These are phyloP conservation scores for Zopfia rhizophila DNA, from an alignment of 2,329 filamentous ascomycete genomes.

Conservation along the genomic window DNA sequence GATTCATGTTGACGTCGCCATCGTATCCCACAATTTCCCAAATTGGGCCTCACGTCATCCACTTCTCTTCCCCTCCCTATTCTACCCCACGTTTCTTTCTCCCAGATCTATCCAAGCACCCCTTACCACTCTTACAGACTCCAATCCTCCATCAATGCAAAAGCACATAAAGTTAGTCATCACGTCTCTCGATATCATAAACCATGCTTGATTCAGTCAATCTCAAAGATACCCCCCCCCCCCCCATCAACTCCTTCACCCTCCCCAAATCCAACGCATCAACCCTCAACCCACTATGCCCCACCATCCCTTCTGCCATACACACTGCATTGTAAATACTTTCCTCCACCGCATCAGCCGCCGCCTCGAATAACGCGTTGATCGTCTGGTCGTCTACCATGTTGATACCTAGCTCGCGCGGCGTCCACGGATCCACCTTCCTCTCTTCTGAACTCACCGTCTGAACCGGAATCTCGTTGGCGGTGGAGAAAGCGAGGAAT, in stretches of 20 bases:
- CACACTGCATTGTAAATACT: conserved; percentile 72
- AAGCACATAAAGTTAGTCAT: no score
- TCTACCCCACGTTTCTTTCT: no score
- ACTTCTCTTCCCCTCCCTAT: no score
- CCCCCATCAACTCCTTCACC: conserved; percentile 50
- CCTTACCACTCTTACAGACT: no score
- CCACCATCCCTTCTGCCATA: conserved; percentile 69
- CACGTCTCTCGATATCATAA: no score
- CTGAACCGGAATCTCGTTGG: conserved; percentile 61
- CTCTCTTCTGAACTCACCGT: conserved; percentile 36
- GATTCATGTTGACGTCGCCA: no score
- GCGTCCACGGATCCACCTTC: conserved; percentile 46
- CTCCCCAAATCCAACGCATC: conserved; percentile 47
- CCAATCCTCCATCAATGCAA: no score
- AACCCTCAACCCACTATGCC: conserved; percentile 59
- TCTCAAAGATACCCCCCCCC: no score
- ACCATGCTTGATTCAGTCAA: no score
- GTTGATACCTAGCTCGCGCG: conserved; percentile 57
- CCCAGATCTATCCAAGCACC: no score
- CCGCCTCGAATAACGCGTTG: conserved; percentile 70
- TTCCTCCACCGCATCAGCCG: conserved; percentile 71
- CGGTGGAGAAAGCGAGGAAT: conserved; percentile 74
- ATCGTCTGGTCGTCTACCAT: conserved; percentile 69
- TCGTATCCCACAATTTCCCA: no score
- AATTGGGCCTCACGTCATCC: no score